Evolutionary conservation across 106 monocot genomes (phyloP).

Genomic region (Dendrobium officinale): DNA sequence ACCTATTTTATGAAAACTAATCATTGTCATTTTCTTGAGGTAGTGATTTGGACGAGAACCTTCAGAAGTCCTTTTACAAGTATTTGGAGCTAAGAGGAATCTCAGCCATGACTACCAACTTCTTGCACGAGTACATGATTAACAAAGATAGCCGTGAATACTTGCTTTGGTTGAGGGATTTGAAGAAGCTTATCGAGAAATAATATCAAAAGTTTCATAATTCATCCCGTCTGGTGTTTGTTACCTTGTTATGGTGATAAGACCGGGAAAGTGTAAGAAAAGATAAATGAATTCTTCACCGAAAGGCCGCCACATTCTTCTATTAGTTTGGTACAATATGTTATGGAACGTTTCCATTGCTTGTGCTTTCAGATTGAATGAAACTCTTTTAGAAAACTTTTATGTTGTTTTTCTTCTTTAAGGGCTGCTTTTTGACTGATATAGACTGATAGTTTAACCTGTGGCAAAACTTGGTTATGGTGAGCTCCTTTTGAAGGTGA

Average conservation of each 20-base stretch:
- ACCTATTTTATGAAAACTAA: neutral
- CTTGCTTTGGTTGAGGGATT: conserved; percentile 49
- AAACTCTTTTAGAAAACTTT: too few relatives aligned
- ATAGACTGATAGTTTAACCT: too few relatives aligned
- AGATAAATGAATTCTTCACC: neutral
- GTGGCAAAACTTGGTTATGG: too few relatives aligned
- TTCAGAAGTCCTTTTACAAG: conserved; percentile 66
- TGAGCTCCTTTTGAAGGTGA: too few relatives aligned
- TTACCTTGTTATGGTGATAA: too few relatives aligned
- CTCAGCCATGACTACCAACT: conserved; percentile 41
- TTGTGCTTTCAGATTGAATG: too few relatives aligned
- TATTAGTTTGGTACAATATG: too few relatives aligned
- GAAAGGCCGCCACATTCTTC: too few relatives aligned
- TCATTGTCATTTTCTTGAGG: neutral
- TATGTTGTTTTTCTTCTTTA: too few relatives aligned
- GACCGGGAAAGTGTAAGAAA: neutral
- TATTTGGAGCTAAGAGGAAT: conserved; percentile 65
- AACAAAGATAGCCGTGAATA: conserved; percentile 79
- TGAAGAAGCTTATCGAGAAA: conserved; percentile 47
- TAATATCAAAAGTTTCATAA: conserved; percentile 11
- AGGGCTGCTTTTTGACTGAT: too few relatives aligned
- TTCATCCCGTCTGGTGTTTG: too few relatives aligned
- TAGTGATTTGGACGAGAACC: conserved; percentile 73
- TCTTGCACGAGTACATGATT: conserved; percentile 80
- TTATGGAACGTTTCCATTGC: too few relatives aligned